These are phyloP conservation scores for Heliocybe sulcata DNA, from an alignment of 1,284 basidiomycete genomes.

Conservation along the genomic window DNA sequence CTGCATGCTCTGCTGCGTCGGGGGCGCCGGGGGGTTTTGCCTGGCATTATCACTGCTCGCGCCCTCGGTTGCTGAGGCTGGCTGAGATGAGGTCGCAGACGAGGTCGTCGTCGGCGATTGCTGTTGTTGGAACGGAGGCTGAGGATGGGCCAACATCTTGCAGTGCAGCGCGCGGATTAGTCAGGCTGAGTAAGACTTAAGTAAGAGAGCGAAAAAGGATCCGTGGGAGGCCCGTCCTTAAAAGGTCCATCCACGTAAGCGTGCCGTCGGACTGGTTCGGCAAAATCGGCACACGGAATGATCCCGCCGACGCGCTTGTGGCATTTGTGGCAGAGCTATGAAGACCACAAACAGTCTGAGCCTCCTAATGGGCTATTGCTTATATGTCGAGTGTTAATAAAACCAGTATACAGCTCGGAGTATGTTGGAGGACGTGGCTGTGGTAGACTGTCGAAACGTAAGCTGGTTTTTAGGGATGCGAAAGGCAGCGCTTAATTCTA, in stretches of 20 bases:
- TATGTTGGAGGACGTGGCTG: too few species aligned
- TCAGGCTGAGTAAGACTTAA: constrained; percentile 1
- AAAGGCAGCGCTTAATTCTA: too few species aligned
- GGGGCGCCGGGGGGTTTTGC: not conserved
- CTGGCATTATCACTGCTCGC: not conserved
- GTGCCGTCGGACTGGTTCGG: not conserved
- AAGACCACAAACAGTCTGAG: too few species aligned
- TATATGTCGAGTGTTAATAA: too few species aligned
- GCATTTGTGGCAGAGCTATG: too few species aligned
- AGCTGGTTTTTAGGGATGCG: too few species aligned
- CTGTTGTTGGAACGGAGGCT: not conserved
- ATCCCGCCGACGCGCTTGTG: too few species aligned
- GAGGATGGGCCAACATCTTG: not conserved
- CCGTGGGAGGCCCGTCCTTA: not conserved
- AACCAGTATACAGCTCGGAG: too few species aligned
- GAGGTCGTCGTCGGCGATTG: not conserved
- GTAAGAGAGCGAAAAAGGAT: not conserved
- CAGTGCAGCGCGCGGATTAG: not conserved
- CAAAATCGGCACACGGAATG: too few species aligned
- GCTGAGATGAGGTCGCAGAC: not conserved
- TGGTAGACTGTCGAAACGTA: too few species aligned
- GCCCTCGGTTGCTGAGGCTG: not conserved
- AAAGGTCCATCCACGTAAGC: not conserved
- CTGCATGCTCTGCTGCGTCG: not conserved
- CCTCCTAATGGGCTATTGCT: too few species aligned